phyloP scores from a whole-genome alignment of 75 land plant species.

The Chamaecyparis obtusa region DNA sequence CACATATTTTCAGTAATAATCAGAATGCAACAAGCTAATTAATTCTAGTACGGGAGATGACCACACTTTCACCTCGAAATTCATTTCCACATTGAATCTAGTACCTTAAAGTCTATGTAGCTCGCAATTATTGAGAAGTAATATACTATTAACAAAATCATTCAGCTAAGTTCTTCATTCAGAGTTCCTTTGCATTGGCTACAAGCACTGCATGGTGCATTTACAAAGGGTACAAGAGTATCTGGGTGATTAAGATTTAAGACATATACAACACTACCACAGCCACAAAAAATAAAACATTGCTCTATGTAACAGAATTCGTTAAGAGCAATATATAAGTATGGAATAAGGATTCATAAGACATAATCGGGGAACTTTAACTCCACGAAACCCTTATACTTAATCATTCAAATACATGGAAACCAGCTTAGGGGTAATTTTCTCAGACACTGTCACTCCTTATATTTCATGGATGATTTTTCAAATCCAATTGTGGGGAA shows the following conservation, averaged over 20 bases:
- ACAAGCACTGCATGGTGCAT: neutral
- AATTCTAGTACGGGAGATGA: no score
- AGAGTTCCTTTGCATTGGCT: neutral
- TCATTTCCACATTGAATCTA: no score
- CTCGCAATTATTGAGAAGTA: neutral
- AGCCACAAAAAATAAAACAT: neutral
- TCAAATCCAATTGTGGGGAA: conserved; percentile 98
- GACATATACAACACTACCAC: neutral
- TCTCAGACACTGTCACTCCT: conserved; percentile 29
- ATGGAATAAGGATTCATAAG: neutral
- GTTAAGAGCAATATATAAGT: neutral
- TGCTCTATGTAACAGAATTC: neutral
- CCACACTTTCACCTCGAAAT: no score
- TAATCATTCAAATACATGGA: neutral
- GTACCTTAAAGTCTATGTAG: no score
- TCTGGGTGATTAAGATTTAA: neutral
- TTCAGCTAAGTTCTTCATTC: neutral
- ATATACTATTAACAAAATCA: no score
- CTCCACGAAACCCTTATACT: neutral
- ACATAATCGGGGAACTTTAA: neutral
- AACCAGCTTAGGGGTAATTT: neutral
- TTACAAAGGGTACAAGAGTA: neutral
- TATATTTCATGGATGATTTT: conserved; percentile 88
- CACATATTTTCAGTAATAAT: no score
- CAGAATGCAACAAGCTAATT: no score